A percentile compares a stretch with the other conserved stretches of the same genome.
phyloP scores from a whole-genome alignment of 176 grass and related monocot species.

The Chloris gayana region DNA sequence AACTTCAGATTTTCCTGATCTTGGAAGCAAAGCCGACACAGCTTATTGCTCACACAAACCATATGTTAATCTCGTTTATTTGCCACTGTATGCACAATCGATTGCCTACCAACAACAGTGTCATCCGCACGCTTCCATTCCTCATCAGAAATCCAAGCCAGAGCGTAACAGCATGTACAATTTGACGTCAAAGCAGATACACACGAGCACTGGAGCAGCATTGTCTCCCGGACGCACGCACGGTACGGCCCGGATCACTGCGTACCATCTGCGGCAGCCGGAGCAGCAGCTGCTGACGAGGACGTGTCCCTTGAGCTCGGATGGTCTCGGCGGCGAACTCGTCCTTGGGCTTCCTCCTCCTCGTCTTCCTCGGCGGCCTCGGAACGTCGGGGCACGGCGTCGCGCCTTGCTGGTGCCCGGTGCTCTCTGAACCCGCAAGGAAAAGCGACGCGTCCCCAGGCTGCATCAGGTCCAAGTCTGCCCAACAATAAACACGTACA shows the following conservation, averaged over 20 bases:
- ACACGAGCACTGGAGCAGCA: not conserved
- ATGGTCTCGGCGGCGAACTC: conserved; percentile 28
- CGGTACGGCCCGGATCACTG: conserved; percentile 6
- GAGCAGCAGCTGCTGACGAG: not conserved
- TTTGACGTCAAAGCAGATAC: not conserved
- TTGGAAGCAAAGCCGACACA: not conserved
- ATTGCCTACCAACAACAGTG: not conserved
- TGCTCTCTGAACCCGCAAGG: conserved; percentile 27
- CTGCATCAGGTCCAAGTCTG: conserved; percentile 65
- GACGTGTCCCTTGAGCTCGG: conserved; percentile 28
- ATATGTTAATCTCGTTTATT: not conserved
- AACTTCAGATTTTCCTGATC: not conserved
- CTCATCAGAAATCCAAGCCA: not conserved
- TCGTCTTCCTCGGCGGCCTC: conserved; percentile 40
- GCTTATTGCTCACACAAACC: not conserved
- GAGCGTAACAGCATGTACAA: not conserved
- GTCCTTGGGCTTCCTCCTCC: conserved; percentile 35
- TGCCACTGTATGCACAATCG: not conserved
- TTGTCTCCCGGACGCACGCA: not conserved
- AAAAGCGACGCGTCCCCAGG: conserved; percentile 27
- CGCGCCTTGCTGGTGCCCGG: not conserved
- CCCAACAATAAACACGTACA: not conserved
- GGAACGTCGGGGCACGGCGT: conserved; percentile 44
- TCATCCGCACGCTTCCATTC: not conserved
- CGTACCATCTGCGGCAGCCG: not conserved